Evolutionary conservation across 495 filamentous ascomycete species (phyloP).

Genomic region (Sabuloglossum arenarium): DNA sequence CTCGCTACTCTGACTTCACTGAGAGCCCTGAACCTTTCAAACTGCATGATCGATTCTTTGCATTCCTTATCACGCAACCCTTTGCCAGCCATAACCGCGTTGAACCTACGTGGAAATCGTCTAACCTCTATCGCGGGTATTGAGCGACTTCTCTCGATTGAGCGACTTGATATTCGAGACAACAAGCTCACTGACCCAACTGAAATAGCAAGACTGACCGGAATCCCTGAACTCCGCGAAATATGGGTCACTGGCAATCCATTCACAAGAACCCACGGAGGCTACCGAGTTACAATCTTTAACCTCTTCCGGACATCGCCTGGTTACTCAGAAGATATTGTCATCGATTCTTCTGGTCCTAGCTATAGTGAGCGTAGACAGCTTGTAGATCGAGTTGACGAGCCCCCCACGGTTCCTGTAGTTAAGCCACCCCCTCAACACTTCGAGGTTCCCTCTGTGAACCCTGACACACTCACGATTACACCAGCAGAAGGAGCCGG

Average conservation of each 20-base stretch:
- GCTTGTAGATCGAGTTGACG: conserved; percentile 60
- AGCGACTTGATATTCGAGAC: conserved; percentile 78
- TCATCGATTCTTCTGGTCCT: conserved; percentile 67
- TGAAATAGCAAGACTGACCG: conserved; percentile 75
- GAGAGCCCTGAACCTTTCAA: conserved; percentile 73
- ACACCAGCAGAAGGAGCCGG: conserved; percentile 7
- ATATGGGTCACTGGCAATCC: conserved; percentile 82
- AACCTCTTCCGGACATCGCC: conserved; percentile 89
- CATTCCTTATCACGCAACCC: conserved; percentile 74
- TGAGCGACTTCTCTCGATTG: conserved; percentile 69
- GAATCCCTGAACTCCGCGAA: conserved; percentile 76
- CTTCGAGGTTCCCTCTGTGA: background rate
- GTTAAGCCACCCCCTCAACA: conserved; percentile 26
- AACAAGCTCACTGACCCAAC: conserved; percentile 79
- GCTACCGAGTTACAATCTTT: conserved; percentile 78
- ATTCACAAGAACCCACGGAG: conserved; percentile 68
- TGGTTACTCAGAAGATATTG: conserved; percentile 75
- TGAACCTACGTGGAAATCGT: conserved; percentile 82
- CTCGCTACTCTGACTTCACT: conserved; percentile 62
- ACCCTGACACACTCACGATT: conserved; percentile 12
- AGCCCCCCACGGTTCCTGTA: conserved; percentile 63
- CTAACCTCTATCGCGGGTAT: conserved; percentile 77
- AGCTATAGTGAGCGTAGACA: conserved; percentile 65
- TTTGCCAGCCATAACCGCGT: conserved; percentile 75
- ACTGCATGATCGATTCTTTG: conserved; percentile 93